These are phyloP conservation scores for Rhodotorula sp. DNA, from an alignment of 1,284 basidiomycete genomes.

Conservation along the genomic window DNA sequence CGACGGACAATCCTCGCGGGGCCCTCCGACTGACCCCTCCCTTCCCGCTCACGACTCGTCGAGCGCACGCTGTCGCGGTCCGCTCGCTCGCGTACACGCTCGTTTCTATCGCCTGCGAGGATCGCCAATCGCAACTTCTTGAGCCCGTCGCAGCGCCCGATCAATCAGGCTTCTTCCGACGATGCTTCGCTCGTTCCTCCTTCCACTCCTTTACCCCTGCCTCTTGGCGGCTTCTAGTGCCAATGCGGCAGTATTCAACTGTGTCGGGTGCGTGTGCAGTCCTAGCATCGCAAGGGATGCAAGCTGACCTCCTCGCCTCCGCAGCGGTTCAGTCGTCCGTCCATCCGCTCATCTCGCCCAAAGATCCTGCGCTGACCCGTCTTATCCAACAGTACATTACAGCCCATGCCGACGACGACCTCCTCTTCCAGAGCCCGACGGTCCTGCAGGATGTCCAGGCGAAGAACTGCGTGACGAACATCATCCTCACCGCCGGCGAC, in stretches of 20 bases:
- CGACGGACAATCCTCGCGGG: no score
- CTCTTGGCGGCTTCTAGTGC: no score
- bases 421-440: conserved; percentile 27
- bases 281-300: neutral
- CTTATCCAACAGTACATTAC: conserved; percentile 2
- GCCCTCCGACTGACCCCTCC: no score
- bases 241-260: neutral
- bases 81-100: neutral
- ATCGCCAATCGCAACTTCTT: neutral
- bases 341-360: neutral
- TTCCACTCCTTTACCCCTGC: neutral
- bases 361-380: neutral
- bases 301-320: neutral
- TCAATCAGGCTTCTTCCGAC: neutral
- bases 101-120: neutral
- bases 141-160: neutral
- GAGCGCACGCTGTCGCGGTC: neutral
- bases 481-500: conserved; percentile 27
- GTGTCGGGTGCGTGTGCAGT: neutral
- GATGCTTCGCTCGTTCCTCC: neutral
- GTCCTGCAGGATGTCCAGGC: conserved; percentile 4
- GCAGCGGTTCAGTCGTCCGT: neutral
- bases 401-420: conserved; percentile 40
- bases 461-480: conserved; percentile 9
- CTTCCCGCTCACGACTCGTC: neutral